These are phyloP conservation scores for Diaporthe destruens DNA, from an alignment of 2,329 filamentous ascomycete species.

Conservation along the genomic window DNA sequence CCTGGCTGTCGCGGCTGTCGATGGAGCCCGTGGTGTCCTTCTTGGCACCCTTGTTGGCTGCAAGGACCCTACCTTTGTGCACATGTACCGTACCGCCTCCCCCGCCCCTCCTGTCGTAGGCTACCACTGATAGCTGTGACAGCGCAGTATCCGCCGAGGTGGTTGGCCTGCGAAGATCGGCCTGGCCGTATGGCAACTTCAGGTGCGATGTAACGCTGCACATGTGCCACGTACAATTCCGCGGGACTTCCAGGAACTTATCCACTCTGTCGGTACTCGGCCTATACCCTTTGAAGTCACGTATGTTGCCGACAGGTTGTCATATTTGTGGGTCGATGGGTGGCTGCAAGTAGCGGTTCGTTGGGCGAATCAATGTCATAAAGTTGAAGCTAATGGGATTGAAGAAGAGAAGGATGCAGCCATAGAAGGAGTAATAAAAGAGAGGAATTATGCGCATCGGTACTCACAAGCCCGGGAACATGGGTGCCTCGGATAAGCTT, in stretches of 20 bases:
- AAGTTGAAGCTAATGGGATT: neutral
- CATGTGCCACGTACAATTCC: neutral
- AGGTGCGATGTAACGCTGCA: conserved; percentile 17
- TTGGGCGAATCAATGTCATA: neutral
- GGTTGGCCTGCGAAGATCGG: neutral
- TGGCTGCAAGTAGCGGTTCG: neutral
- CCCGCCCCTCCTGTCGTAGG: no score
- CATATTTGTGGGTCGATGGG: neutral
- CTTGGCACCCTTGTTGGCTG: neutral
- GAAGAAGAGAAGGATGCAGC: conserved; percentile 4
- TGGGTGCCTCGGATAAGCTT: neutral
- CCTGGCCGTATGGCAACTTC: conserved; percentile 11
- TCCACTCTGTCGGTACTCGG: conserved; percentile 10
- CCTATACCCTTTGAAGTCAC: neutral
- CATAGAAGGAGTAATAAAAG: conserved; percentile 2
- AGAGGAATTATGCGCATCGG: neutral
- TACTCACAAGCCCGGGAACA: neutral
- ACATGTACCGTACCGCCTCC: neutral
- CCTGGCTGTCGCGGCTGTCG: conserved; percentile 27
- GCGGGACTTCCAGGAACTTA: conserved; percentile 14
- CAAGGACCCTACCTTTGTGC: neutral
- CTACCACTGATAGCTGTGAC: no score
- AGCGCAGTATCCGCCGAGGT: neutral
- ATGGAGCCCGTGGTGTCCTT: neutral
- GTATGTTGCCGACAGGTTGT: no score